These are phyloP conservation scores for Cyberlindnera meyerae DNA, from an alignment of 805 yeast species.

Conservation along the genomic window DNA sequence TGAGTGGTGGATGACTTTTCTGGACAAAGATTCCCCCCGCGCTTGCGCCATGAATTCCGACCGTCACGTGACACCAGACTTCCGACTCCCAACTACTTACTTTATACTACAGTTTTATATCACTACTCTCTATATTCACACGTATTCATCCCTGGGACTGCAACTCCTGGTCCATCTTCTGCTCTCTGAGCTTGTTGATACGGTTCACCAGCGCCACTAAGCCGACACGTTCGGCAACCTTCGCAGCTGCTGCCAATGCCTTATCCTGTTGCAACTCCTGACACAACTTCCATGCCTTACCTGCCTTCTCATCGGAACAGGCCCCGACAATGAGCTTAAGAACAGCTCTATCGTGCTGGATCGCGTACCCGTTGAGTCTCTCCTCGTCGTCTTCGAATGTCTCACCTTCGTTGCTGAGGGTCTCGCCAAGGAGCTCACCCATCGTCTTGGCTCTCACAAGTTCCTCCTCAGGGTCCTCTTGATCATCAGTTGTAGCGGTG, in stretches of 20 bases:
- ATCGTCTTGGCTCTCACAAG: slow-evolving; percentile 55
- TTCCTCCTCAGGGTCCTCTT: slow-evolving; percentile 51
- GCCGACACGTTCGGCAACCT: slow-evolving; percentile 74
- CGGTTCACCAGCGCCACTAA: slow-evolving; percentile 46
- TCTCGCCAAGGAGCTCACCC: slow-evolving; percentile 59
- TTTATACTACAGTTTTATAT: too few species aligned
- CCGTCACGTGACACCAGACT: too few species aligned
- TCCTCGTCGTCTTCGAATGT: slow-evolving; percentile 44
- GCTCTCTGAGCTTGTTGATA: slow-evolving; percentile 51
- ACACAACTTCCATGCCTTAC: slow-evolving; percentile 67
- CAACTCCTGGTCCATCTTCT: slow-evolving; percentile 32
- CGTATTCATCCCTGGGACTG: slow-evolving; percentile 2
- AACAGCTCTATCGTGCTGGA: slow-evolving; percentile 69
- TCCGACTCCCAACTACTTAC: too few species aligned
- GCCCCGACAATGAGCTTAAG: slow-evolving; percentile 69
- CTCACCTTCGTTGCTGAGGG: slow-evolving; percentile 42
- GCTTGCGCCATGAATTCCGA: too few species aligned
- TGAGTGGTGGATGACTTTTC: too few species aligned
- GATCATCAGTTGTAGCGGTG: slow-evolving; percentile 19
- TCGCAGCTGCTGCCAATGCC: slow-evolving; percentile 77
- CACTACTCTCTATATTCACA: too few species aligned
- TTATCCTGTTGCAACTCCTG: slow-evolving; percentile 67
- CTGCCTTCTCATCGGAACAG: slow-evolving; percentile 59
- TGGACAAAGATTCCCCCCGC: too few species aligned
- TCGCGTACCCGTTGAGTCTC: slow-evolving; percentile 46